Evolutionary conservation across 805 yeast species (phyloP).

Genomic region (Priceomyces castillae): DNA sequence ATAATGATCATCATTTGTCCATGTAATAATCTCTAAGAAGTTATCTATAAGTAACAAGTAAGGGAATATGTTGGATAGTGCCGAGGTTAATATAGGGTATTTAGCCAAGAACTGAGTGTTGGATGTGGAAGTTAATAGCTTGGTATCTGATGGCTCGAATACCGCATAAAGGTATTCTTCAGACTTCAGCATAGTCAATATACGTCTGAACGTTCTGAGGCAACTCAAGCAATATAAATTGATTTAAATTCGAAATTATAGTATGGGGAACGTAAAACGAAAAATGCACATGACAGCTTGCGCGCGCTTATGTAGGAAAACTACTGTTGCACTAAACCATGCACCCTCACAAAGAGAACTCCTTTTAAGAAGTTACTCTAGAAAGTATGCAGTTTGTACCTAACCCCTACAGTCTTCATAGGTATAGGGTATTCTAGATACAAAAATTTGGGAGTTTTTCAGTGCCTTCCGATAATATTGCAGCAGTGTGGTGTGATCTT

Average conservation of each 20-base stretch:
- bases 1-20: constrained; percentile 55
- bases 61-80: constrained; percentile 48
- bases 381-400: too few relatives aligned
- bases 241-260: neutral
- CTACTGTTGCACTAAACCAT: too few relatives aligned
- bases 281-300: neutral
- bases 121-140: constrained; percentile 26
- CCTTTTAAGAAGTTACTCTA: too few relatives aligned
- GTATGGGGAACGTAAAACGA: neutral
- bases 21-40: constrained; percentile 45
- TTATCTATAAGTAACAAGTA: constrained; percentile 44
- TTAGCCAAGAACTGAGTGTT: constrained; percentile 36
- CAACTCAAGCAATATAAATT: neutral
- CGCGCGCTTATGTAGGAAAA: too few relatives aligned
- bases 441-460: too few relatives aligned
- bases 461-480: too few relatives aligned
- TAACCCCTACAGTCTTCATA: too few relatives aligned
- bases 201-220: neutral
- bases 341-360: too few relatives aligned
- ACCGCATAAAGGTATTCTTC: constrained; percentile 17
- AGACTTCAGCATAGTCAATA: constrained; percentile 1
- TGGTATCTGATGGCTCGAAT: constrained; percentile 40
- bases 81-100: constrained; percentile 45
- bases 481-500: too few relatives aligned
- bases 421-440: too few relatives aligned